Evolutionary conservation across 805 yeast species (phyloP).

Genomic region (Deakozyma indianensis): DNA sequence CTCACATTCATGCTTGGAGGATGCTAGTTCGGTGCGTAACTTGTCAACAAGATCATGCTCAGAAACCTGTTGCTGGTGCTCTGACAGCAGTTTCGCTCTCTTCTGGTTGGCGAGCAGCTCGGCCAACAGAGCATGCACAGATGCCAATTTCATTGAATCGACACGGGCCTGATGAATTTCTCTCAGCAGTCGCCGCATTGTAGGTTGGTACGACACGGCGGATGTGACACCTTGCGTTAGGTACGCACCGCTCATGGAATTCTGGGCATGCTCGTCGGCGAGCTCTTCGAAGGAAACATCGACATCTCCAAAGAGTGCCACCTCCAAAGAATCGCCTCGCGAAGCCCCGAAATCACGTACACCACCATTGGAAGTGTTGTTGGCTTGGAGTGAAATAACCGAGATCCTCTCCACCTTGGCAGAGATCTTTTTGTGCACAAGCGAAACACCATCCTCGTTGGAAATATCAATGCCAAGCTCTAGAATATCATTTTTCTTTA

Average conservation of each 20-base stretch:
- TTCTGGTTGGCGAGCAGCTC: constrained; percentile 10
- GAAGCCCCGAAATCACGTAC: background rate
- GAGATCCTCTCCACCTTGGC: constrained; percentile 67
- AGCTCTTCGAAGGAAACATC: constrained; percentile 17
- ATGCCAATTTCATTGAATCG: constrained; percentile 14
- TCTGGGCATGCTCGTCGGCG: constrained; percentile 14
- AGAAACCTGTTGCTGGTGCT: background rate
- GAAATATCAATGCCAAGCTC: constrained; percentile 82
- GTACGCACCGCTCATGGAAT: constrained; percentile 15
- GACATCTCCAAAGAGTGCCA: constrained; percentile 17
- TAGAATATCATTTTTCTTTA: constrained; percentile 72
- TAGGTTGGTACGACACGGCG: constrained; percentile 11
- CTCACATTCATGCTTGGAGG: background rate
- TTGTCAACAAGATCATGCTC: background rate
- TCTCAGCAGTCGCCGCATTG: constrained; percentile 13
- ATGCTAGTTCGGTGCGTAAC: background rate
- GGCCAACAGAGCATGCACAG: constrained; percentile 11
- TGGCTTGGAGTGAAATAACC: constrained; percentile 32
- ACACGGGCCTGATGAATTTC: constrained; percentile 15
- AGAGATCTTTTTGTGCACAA: constrained; percentile 74
- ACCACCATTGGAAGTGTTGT: background rate
- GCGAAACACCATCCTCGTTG: constrained; percentile 29
- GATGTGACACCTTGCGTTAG: constrained; percentile 14
- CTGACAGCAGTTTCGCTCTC: background rate
- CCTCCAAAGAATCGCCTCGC: constrained; percentile 13